Percentiles rank a stretch among this genome's conserved stretches.
phyloP scores from a whole-genome alignment of 2,329 filamentous ascomycete genomes.

The Xylaria sp. region DNA sequence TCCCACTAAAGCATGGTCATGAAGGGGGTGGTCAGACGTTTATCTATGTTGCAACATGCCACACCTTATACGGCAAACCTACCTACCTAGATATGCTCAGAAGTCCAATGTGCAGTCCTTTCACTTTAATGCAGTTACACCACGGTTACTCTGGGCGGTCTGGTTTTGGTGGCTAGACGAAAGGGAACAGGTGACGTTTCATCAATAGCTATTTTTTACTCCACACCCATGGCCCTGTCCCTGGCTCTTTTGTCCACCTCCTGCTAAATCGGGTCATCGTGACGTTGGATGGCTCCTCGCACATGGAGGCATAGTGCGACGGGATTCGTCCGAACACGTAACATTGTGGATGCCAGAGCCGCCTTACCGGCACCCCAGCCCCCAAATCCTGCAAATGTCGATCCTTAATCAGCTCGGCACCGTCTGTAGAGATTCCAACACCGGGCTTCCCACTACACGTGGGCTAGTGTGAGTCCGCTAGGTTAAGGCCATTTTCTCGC shows the following conservation, averaged over 20 bases:
- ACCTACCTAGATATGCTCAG: background rate
- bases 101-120: no score
- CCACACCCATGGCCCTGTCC: background rate
- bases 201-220: constrained; percentile 1
- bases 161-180: background rate
- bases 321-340: constrained; percentile 8
- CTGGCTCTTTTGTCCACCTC: constrained; percentile 10
- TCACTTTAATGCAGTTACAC: background rate
- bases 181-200: constrained; percentile 16
- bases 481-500: background rate
- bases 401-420: constrained; percentile 16
- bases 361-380: constrained; percentile 10
- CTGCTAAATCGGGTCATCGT: constrained; percentile 23
- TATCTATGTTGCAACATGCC: background rate
- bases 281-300: constrained; percentile 8
- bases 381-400: constrained; percentile 1
- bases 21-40: background rate
- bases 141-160: background rate
- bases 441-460: no score
- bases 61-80: background rate
- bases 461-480: no score
- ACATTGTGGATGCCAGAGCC: background rate
- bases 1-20: background rate
- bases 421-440: constrained; percentile 47
- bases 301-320: constrained; percentile 13